Conservation (phyloP, 2,329 filamentous ascomycete genomes). For the Macrophomina pseudophaseolina region DNA sequence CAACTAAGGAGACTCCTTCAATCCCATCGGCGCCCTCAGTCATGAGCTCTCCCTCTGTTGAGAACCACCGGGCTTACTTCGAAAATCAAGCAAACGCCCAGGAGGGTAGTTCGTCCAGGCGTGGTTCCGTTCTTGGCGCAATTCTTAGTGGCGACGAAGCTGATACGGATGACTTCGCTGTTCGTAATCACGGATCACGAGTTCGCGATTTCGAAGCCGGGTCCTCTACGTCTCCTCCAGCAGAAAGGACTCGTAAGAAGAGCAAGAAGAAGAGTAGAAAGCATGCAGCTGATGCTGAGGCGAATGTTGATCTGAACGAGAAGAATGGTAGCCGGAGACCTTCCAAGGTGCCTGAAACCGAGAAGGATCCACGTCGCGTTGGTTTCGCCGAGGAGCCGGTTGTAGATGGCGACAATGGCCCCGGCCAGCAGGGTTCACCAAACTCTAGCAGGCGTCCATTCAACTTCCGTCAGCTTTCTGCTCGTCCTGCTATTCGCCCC, state of each 20-base stretch:
- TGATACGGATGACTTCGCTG: constrained; percentile 51
- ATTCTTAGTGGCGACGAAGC: constrained; percentile 61
- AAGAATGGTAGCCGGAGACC: background rate
- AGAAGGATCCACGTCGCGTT: constrained; percentile 49
- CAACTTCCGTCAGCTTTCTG: constrained; percentile 63
- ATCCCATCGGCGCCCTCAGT: constrained; percentile 52
- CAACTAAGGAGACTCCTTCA: constrained; percentile 65
- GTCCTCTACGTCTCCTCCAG: constrained; percentile 39
- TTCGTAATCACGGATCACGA: constrained; percentile 39
- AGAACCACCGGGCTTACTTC: constrained; percentile 46
- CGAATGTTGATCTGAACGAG: no score
- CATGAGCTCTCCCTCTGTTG: constrained; percentile 51
- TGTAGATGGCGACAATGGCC: constrained; percentile 17
- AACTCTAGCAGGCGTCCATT: constrained; percentile 38
- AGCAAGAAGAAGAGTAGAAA: constrained; percentile 56
- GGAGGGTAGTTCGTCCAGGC: constrained; percentile 36
- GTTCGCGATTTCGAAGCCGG: constrained; percentile 56
- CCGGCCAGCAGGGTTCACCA: constrained; percentile 49
- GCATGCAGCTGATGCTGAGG: constrained; percentile 33
- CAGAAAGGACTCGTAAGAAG: constrained; percentile 47
- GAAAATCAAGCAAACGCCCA: constrained; percentile 36
- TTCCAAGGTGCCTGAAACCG: background rate
- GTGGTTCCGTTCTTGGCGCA: constrained; percentile 43
- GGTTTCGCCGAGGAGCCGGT: constrained; percentile 57
- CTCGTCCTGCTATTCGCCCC: constrained; percentile 49